phyloP scores from a whole-genome alignment of 192 early-diverging fungal genomes.

The Gaertneriomyces semiglobifer region DNA sequence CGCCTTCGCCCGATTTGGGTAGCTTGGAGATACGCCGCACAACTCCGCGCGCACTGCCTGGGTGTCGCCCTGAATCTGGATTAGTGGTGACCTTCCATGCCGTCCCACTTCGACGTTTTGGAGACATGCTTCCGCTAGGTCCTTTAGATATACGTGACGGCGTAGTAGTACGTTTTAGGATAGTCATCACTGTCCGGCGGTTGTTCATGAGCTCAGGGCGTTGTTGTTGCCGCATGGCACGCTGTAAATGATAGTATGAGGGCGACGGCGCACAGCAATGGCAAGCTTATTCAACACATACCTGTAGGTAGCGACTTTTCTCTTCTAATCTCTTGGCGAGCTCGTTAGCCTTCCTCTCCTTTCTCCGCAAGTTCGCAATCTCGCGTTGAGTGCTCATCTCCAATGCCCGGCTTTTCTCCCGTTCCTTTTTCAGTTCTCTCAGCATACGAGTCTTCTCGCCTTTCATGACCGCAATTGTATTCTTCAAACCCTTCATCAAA shows the following conservation, averaged over 20 bases:
- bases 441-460: constrained; percentile 73
- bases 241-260: too few species aligned
- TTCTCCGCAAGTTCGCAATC: constrained; percentile 36
- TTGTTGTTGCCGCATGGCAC: background rate
- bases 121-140: constrained; percentile 20
- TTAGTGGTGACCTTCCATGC: constrained; percentile 20
- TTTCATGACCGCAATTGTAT: constrained; percentile 59
- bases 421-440: constrained; percentile 69
- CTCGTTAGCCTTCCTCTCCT: constrained; percentile 41
- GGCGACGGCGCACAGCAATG: background rate
- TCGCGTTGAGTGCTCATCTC: constrained; percentile 56
- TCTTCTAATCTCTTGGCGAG: constrained; percentile 39
- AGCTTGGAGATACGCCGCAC: too few species aligned
- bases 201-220: constrained; percentile 13
- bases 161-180: constrained; percentile 34
- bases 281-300: background rate
- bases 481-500: constrained; percentile 57
- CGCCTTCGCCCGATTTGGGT: too few species aligned
- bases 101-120: constrained; percentile 10
- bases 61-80: constrained; percentile 1
- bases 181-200: constrained; percentile 24
- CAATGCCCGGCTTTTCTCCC: constrained; percentile 58
- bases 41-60: background rate
- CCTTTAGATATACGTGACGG: constrained; percentile 21
- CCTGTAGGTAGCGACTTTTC: constrained; percentile 37